Base-by-base conservation (phyloP, 345 rosid species). In the Ceriops tagal region DNA sequence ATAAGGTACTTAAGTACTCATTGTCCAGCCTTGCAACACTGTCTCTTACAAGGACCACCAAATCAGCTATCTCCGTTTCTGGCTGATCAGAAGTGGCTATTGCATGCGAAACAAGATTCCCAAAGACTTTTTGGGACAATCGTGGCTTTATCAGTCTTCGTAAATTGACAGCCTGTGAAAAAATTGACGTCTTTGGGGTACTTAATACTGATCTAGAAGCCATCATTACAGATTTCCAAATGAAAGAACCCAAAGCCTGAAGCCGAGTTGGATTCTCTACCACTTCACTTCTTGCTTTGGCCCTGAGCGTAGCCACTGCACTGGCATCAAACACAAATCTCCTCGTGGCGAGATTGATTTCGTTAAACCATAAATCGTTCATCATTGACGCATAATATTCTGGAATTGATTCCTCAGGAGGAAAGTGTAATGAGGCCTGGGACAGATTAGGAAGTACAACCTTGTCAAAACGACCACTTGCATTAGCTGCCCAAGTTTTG, bases 251-350 rank as follows among this genome's bases (percentile, higher is more conserved):
- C 13, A 69, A 4, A 28, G 72, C 22, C 24, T 59, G 43, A 3
- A n/a, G 6, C 28, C 65, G 57, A 69, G 43, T 57, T 20, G 72
- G 65, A 24, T 69, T 59, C 16, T 32, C 30, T 3, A 65, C 69
- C 0, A 22, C 11, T 31, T n/a, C 39, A 10, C 69, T 52, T 65
- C 24, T 53, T 5, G 69, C 71, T 65, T 18, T 28, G 15, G 28
- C 59, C 46, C 34, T 73, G 4, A 69, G 71, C 35, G 64, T 16
- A 15, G 51, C 56, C 7, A 73, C 59, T 2, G 71, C 58, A 11
- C 69, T n/a, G 5, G 39, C 67, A 24, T 59, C 22, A 55, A 78
- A 73, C 53, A 56, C 77, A 28, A 73, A 65, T 57, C 78, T 60
- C 65, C 68, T 56, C 4, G 61, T 62, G n/a, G 4, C 34, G 11